Percentiles rank a stretch among this genome's conserved stretches.
phyloP scores from a whole-genome alignment of 371 early-diverging fungal genomes.

The Actinomortierella ambigua region DNA sequence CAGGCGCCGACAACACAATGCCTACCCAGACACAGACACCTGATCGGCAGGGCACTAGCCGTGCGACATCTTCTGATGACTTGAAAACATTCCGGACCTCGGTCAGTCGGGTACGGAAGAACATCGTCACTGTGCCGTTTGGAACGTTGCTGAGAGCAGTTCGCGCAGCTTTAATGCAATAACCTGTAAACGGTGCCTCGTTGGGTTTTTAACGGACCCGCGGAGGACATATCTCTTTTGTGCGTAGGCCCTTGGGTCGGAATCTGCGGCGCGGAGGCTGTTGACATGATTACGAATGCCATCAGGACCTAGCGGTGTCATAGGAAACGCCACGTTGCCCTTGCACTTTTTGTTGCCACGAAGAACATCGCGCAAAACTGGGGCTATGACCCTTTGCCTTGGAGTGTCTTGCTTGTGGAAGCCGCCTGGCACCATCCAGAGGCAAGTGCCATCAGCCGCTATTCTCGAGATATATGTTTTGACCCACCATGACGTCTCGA shows the following conservation, averaged over 20 bases:
- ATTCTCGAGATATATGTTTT: slow-evolving; percentile 14
- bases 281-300: not conserved
- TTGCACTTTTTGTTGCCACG: not conserved
- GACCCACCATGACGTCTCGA: not conserved
- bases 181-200: not conserved
- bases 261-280: not conserved
- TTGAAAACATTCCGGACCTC: not conserved
- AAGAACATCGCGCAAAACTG: too few species aligned
- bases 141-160: too few species aligned
- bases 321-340: not conserved
- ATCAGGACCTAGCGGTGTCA: not conserved
- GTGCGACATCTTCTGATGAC: not conserved
- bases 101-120: too few species aligned
- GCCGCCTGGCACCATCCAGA: too few species aligned
- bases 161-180: too few species aligned
- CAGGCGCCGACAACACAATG: not conserved
- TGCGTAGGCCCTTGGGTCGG: not conserved
- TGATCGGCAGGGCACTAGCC: not conserved
- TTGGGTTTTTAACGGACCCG: not conserved
- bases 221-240: not conserved
- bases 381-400: not conserved
- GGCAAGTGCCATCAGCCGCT: too few species aligned
- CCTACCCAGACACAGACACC: not conserved
- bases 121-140: too few species aligned
- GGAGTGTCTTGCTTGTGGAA: too few species aligned